Evolutionary conservation across 345 rosid species (phyloP), one percentile per base, ranked within the genome.

Genomic region (Brassica juncea): DNA sequence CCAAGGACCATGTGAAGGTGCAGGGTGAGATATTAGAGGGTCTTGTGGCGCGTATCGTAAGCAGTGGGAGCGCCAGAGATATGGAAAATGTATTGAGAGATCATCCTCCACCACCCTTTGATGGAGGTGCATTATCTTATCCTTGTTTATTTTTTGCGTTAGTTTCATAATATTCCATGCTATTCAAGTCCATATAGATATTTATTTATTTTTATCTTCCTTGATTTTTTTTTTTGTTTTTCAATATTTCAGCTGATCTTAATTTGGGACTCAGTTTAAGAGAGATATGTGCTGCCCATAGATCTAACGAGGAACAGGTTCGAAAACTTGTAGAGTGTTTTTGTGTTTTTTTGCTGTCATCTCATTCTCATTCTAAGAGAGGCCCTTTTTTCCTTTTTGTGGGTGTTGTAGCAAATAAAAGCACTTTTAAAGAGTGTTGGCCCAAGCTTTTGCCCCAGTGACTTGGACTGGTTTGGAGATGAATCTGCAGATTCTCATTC

Each of bases 11-110:
- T 84, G 82, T 82, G 74, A 73, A 84, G 81, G 93, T 85, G 61
- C 99, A 95, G 72, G 99, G 99, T 77, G 98, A 94, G 86, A 94
- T 94, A 74, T 79, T 93, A 59, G 99, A 94, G 89, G 99, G 99
- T 71, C 94, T 94, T 16, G 99, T 94, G 76, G 99, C 98, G 54
- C 99, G 99, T 76, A 83, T 93, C 32, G 97, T 93, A 31, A 86
- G 92, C 82, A 89, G 81, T 83, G 89, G 87, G 72, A 93, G 98
- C 80, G 80, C 85, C 82, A 88, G 86, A 77, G 92, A 90, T 68
- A 87, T 94, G 87, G 93, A 90, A 76, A 89, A 87, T 66, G 89
- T 93, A 69, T 85, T 93, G 82, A 86, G 67, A 78, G 90, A 91
- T 80, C 85, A 80, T 81, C 96, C 93, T 79, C 82, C 84, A 34